phyloP scores from a whole-genome alignment of 1,284 basidiomycete species.

The Naganishia sp. region DNA sequence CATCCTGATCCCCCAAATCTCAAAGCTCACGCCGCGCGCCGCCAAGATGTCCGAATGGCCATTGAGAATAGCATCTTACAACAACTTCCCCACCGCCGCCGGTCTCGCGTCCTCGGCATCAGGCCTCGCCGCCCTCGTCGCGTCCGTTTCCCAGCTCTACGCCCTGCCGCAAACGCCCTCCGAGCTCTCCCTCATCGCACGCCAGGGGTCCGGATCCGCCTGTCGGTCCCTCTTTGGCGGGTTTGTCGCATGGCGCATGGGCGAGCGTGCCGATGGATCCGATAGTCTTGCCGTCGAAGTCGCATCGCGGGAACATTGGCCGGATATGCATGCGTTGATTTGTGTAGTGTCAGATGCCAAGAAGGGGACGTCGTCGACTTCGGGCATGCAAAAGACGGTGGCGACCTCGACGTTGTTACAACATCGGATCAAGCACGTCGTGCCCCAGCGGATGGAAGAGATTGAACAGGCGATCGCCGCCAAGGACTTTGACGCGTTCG shows the following conservation, averaged over 20 bases:
- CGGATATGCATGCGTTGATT: conserved; percentile 93
- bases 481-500: conserved; percentile 86
- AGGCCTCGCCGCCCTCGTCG: conserved; percentile 91
- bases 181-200: conserved; percentile 86
- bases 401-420: conserved; percentile 86
- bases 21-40: too few species aligned
- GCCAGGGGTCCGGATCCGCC: conserved; percentile 95
- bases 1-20: not conserved
- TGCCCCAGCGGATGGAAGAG: conserved; percentile 79
- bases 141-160: conserved; percentile 86
- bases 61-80: conserved; percentile 88
- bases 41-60: conserved; percentile 68
- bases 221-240: conserved; percentile 97
- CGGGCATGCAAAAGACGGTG: conserved; percentile 96
- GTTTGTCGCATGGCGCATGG: conserved; percentile 94
- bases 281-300: conserved; percentile 89
- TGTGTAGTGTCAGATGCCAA: conserved; percentile 96
- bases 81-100: conserved; percentile 99
- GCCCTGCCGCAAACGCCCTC: conserved; percentile 68
- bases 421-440: conserved; percentile 83
- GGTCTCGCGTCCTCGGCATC: conserved; percentile 96
- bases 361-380: conserved; percentile 92
- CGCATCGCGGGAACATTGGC: conserved; percentile 86
- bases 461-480: conserved; percentile 78
- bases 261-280: conserved; percentile 66